phyloP scores from a whole-genome alignment of 371 early-diverging fungal genomes.

The Mortierella sp. region DNA sequence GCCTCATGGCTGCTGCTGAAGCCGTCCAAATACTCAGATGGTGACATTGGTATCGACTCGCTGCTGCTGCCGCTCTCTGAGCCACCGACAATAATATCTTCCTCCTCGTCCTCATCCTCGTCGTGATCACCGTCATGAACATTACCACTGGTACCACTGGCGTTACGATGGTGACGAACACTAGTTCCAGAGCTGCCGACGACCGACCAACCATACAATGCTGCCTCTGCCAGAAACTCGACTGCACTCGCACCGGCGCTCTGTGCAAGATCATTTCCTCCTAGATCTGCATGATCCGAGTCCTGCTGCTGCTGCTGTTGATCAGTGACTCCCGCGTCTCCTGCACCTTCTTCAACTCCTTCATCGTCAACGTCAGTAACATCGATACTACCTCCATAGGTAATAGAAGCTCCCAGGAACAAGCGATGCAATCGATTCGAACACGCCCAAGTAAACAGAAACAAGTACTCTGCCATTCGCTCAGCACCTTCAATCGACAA shows the following conservation, averaged over 20 bases:
- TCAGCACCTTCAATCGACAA: conserved; percentile 33
- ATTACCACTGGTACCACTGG: not conserved
- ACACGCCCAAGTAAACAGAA: conserved; percentile 29
- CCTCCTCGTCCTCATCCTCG: not conserved
- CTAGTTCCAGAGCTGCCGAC: not conserved
- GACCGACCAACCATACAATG: not conserved
- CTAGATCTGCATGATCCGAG: too few relatives aligned
- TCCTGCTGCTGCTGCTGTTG: not conserved
- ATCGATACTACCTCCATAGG: not conserved
- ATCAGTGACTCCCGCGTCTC: not conserved
- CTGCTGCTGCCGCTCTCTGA: not conserved
- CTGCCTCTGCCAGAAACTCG: not conserved
- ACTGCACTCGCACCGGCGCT: not conserved
- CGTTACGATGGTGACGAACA: not conserved
- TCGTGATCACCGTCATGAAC: not conserved
- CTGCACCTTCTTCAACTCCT: not conserved
- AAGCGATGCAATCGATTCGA: conserved; percentile 13
- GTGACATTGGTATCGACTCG: not conserved
- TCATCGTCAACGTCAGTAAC: not conserved
- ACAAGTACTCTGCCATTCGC: conserved; percentile 17
- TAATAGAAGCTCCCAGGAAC: conserved; percentile 12
- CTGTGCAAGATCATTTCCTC: too few relatives aligned
- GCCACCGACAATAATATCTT: not conserved
- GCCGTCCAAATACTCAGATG: too few relatives aligned
- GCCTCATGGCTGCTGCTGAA: not conserved